Evolutionary conservation across 305 asterid species (phyloP), one percentile per base, ranked within the genome.

Genomic region (Fraxinus sp.): DNA sequence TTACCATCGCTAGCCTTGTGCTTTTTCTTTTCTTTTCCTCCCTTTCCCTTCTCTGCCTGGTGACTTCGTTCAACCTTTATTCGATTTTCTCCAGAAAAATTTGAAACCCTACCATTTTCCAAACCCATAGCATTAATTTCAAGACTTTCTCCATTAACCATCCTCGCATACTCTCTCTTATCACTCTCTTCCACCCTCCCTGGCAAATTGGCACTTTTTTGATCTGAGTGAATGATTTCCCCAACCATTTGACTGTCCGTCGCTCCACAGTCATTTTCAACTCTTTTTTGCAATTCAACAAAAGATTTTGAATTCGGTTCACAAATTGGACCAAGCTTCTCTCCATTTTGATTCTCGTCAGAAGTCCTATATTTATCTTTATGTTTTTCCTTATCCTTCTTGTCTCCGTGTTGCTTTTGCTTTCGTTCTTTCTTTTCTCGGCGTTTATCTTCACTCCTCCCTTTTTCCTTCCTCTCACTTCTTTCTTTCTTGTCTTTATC

Each of bases 361-460:
- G 82, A 82, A 26, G 87, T 76, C 72, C 70, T 80, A 26, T 64
- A 84, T 81, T 82, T 82, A 66, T 88, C 89, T 85, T 84, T 83
- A 55, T 85, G 85, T 76, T 83, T 81, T 57, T 83, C 83, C 79
- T 83, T 89, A 35, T 86, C 88, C 79, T 86, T 86, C 86, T 81
- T 90, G 83, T 88, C 89, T 83, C 70, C 83, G 84, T 89, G 89
- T 82, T 91, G 87, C 86, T 90, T 91, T 70, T 87, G 85, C 85
- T 91, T 93, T 52, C 84, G 86, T 70, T 91, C 93, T 85, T 87
- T 89, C 87, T 90, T 88, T 77, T 89, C 94, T 80, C 86, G 86
- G 82, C 77, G 87, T 79, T 89, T 88, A 78, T 87, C 91, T 74
- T 89, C 88, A 75, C 88, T 86, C 77, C 85, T 89, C 73, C 88